Evolutionary conservation across 805 yeast genomes (phyloP).

Genomic region (Nakazawaea ambrosiae): DNA sequence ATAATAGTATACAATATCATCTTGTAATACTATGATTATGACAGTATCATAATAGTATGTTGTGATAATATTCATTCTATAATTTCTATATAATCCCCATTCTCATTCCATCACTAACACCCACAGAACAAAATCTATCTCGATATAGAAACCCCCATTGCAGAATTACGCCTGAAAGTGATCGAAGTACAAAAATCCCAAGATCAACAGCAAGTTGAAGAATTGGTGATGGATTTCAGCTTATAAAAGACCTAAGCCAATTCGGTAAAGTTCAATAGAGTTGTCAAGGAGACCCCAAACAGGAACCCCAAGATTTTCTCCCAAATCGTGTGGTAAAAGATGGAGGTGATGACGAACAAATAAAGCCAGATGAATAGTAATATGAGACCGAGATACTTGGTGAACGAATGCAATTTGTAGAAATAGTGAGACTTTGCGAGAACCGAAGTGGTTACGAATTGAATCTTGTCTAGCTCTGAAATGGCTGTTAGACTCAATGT

Average conservation of each 20-base stretch:
- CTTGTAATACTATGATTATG: no score
- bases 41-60: neutral
- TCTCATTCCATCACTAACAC: neutral
- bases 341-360: slow-evolving; percentile 34
- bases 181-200: neutral
- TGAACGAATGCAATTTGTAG: no score
- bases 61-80: neutral
- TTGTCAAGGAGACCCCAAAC: no score
- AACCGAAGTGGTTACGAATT: no score
- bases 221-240: slow-evolving; percentile 3
- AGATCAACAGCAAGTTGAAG: slow-evolving; percentile 1
- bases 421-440: no score
- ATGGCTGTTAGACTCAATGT: slow-evolving; percentile 31
- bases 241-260: no score
- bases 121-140: slow-evolving; percentile 8
- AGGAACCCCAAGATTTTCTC: slow-evolving; percentile 39
- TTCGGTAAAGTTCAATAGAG: no score
- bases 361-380: slow-evolving; percentile 29
- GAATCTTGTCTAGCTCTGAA: neutral
- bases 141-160: slow-evolving; percentile 4
- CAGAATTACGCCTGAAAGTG: slow-evolving; percentile 3
- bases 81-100: neutral
- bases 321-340: slow-evolving; percentile 41
- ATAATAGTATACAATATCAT: no score
- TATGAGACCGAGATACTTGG: neutral